Base-by-base conservation (phyloP, 2,329 filamentous ascomycete species). In the Penicillium palitans region DNA sequence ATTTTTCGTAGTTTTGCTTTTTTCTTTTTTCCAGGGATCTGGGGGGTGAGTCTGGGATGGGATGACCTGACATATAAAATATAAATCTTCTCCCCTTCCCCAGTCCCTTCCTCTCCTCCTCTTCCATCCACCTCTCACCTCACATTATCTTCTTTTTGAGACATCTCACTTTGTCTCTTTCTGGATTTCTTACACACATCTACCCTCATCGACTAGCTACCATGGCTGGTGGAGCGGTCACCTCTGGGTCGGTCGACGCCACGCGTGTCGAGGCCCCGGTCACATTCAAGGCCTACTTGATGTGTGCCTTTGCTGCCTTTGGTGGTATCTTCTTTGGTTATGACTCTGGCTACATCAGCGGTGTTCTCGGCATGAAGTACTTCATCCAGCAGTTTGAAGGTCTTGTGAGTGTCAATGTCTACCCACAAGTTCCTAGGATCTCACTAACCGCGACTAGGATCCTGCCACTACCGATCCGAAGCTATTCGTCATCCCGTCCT, bases 261-360 rank as follows among this genome's bases (percentile, higher is more conserved):
- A 74, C 74, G 65, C 82, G 82, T 66, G 78, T 88, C 65, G 83
- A 85, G 69, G 83, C 83, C 29, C 83, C 83, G 9, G 80, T 85
- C 56, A 84, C 83, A 55, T 56, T 81, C 66, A 84, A 84, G 76
- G 84, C 85, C 13, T 86, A 85, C 71, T 64, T 85, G 37, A 82
- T 86, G 75, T 85, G 83, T 67, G 83, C 81, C 57, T 86, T 86
- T 67, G 83, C 83, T 19, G 81, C 83, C 40, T 85, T 85, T 68
- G 83, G 83, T 66, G 83, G 83, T 70, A 83, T 85, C 67, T 82
- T 84, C 71, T 85, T 85, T 67, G 83, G 83, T 58, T 85, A 84
- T 68, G 83, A 86, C 65, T 83, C 81, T 51, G 81, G 81, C 55
- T 84, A 84, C 70, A 84, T 84, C 72, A 78, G 74, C 61, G 80